Evolutionary conservation across 805 yeast genomes (phyloP).

Genomic region (Starmerella davenportii): DNA sequence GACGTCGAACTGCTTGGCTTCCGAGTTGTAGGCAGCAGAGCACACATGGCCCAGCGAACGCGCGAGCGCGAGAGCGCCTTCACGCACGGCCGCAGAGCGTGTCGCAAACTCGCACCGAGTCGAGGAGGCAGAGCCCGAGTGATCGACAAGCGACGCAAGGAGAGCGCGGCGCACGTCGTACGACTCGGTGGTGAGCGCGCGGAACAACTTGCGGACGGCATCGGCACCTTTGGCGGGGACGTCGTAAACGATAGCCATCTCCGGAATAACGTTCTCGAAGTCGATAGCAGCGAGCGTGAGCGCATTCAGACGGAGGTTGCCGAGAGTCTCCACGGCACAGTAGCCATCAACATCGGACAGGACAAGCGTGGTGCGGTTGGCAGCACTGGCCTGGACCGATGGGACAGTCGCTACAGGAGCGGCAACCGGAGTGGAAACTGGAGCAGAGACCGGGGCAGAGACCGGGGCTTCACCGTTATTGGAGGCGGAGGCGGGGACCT

Average conservation of each 20-base stretch:
- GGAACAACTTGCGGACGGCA: not conserved
- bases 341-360: not conserved
- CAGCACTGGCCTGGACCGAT: not conserved
- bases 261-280: not conserved
- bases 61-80: not conserved
- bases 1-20: not conserved
- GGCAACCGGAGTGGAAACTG: not conserved
- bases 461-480: not conserved
- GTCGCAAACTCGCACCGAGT: conserved; percentile 2
- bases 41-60: not conserved
- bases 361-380: not conserved
- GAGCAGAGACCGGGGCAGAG: not conserved
- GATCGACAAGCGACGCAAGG: conserved; percentile 30
- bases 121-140: conserved; percentile 23
- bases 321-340: not conserved
- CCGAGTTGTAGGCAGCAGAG: not conserved
- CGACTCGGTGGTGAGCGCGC: conserved; percentile 23
- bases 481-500: not conserved
- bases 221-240: not conserved
- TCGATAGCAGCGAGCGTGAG: not conserved
- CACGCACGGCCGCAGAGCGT: not conserved
- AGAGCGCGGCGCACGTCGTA: conserved; percentile 29
- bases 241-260: not conserved
- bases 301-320: not conserved
- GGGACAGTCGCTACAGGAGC: not conserved